Evolutionary conservation across 2,329 filamentous ascomycete genomes (phyloP).

Genomic region (Calonectria honghensis): DNA sequence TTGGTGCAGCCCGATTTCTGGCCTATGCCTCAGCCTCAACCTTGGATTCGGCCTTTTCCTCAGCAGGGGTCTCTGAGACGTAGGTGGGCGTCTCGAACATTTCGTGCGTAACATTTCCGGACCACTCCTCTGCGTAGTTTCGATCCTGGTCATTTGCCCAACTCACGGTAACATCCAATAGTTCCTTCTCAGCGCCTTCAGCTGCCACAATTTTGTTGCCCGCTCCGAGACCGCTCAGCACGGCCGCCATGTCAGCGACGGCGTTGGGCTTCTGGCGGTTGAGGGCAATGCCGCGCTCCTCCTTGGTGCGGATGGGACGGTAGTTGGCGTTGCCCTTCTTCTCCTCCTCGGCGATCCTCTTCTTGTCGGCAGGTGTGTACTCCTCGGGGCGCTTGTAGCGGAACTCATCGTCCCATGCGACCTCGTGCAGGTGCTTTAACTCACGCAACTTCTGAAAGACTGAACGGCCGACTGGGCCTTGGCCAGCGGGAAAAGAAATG

Average conservation of each 20-base stretch:
- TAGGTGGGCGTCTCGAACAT: slow-evolving; percentile 59
- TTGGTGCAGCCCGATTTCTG: neutral
- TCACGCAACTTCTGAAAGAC: slow-evolving; percentile 80
- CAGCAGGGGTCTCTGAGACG: slow-evolving; percentile 41
- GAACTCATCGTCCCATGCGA: slow-evolving; percentile 73
- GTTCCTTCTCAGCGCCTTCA: slow-evolving; percentile 48
- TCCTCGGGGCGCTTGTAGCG: slow-evolving; percentile 62
- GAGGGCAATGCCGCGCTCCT: slow-evolving; percentile 70
- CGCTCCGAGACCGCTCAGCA: slow-evolving; percentile 70
- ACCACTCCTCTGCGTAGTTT: slow-evolving; percentile 69
- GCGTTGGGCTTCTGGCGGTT: slow-evolving; percentile 77
- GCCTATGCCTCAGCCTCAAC: slow-evolving; percentile 9
- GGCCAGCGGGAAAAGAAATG: slow-evolving; percentile 73
- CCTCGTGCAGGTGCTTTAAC: slow-evolving; percentile 77
- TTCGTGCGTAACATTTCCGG: slow-evolving; percentile 72
- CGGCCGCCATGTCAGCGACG: slow-evolving; percentile 78
- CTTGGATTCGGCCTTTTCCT: slow-evolving; percentile 35
- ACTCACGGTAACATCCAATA: slow-evolving; percentile 68
- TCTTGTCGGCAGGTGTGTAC: slow-evolving; percentile 59
- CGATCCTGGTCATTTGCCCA: slow-evolving; percentile 71
- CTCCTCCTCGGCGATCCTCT: slow-evolving; percentile 57
- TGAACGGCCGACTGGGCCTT: slow-evolving; percentile 73
- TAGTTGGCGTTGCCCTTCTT: slow-evolving; percentile 57
- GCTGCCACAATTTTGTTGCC: slow-evolving; percentile 69
- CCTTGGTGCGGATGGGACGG: slow-evolving; percentile 59